Conservation (phyloP, 73 alveolate genomes). For the Paramecium tetraurelia region DNA sequence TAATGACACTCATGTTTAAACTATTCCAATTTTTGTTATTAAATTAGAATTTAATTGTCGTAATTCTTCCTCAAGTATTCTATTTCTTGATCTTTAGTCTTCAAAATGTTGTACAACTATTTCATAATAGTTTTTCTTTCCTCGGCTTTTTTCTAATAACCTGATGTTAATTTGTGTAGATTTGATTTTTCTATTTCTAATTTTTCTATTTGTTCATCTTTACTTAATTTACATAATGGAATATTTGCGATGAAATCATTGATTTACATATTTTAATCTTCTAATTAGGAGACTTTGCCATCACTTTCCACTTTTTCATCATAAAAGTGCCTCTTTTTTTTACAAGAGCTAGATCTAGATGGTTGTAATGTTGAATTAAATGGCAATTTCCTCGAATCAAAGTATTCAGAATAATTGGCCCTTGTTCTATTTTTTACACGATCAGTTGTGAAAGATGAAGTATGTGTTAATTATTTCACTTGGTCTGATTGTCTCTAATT, state of each 20-base stretch:
- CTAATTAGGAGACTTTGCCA: neutral
- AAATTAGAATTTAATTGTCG: neutral
- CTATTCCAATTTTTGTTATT: neutral
- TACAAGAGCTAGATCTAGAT: neutral
- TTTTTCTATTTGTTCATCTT: neutral
- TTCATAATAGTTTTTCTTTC: conserved; percentile 37
- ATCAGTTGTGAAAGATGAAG: conserved; percentile 33
- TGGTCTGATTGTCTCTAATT: neutral
- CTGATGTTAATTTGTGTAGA: neutral
- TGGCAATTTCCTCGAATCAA: neutral
- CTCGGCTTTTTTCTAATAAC: conserved; percentile 41
- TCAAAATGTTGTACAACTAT: neutral
- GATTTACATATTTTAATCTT: neutral
- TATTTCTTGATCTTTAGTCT: neutral
- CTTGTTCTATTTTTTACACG: conserved; percentile 37
- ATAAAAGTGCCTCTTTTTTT: neutral
- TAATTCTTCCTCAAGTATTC: neutral
- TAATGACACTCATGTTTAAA: neutral
- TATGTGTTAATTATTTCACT: neutral
- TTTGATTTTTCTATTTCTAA: neutral
- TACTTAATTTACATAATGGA: neutral
- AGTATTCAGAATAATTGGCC: conserved; percentile 28
- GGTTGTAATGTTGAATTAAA: neutral
- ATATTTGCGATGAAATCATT: neutral
- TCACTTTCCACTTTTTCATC: conserved; percentile 10